Evolutionary conservation across 2,329 filamentous ascomycete species (phyloP).

Genomic region (Nemania diffusa): DNA sequence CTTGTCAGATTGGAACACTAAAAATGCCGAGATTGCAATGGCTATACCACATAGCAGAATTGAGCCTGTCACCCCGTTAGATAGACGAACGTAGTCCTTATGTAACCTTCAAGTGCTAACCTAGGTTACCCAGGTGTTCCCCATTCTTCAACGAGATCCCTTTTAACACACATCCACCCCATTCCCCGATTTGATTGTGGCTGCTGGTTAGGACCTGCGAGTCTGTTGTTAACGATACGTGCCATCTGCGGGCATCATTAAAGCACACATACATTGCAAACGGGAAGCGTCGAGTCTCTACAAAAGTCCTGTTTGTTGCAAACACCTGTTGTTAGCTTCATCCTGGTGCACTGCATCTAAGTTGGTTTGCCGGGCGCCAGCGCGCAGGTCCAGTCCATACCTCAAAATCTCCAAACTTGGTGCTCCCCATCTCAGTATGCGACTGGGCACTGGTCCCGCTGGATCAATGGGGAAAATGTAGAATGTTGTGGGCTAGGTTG

Average conservation of each 20-base stretch:
- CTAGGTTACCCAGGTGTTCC: slow-evolving; percentile 81
- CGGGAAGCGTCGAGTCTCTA: slow-evolving; percentile 81
- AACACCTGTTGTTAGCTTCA: slow-evolving; percentile 38
- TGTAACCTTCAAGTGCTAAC: slow-evolving; percentile 58
- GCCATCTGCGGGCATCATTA: neutral
- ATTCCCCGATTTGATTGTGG: slow-evolving; percentile 67
- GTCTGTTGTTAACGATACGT: slow-evolving; percentile 31
- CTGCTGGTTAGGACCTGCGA: slow-evolving; percentile 70
- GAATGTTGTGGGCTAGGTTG: slow-evolving; percentile 15
- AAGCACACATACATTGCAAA: slow-evolving; percentile 78
- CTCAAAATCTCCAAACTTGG: slow-evolving; percentile 70
- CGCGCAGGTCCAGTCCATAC: slow-evolving; percentile 52
- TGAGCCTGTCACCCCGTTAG: slow-evolving; percentile 69
- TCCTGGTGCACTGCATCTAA: neutral
- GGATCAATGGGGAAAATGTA: slow-evolving; percentile 23
- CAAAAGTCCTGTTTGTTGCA: slow-evolving; percentile 74
- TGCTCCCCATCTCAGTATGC: slow-evolving; percentile 63
- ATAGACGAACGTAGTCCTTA: neutral
- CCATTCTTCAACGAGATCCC: slow-evolving; percentile 78
- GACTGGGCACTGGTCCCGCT: slow-evolving; percentile 43
- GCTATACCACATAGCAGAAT: slow-evolving; percentile 84
- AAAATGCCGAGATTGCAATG: slow-evolving; percentile 72
- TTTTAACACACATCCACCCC: slow-evolving; percentile 77
- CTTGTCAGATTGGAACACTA: slow-evolving; percentile 83
- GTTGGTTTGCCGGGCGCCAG: neutral